Evolutionary conservation across 2,329 filamentous ascomycete genomes (phyloP), one percentile per base, ranked within the genome.

Genomic region (Falciphora oryzae): DNA sequence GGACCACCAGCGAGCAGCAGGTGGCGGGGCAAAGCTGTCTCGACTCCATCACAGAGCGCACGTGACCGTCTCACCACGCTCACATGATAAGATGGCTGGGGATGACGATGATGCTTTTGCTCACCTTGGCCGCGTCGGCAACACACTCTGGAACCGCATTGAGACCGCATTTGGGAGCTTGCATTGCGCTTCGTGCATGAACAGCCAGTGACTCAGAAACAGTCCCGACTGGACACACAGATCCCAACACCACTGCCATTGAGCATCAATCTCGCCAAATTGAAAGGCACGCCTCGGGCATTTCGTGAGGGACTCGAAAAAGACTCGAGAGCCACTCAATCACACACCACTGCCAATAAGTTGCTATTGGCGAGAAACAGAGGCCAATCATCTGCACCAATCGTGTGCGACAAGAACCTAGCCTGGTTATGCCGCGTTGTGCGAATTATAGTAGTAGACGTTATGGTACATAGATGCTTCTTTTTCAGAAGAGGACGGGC

Each of bases 381-480:
- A 53, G 22, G 14, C 10, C n/a, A 22, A 53, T n/a, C 38, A 1
- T 44, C 38, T 44, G 32, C 16, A 18, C 6, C 29, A 29, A 29
- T 29, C 29, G 6, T 44, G 14, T 44, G 38, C 38, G 18, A 53
- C 5, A 53, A n/a, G 7, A 53, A n/a, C 44, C 44, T 25, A 25
- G 44, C 44, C 44, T 53, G 22, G n/a, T 53, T 53, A 53, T 53
- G 44, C 44, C 44, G 6, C 44, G 11, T 10, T 4, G 44, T n/a
- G 44, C 44, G 44, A 53, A 53, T 53, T 53, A 53, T 53, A 53
- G 44, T n/a, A 53, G 59, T 32, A 18, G 31, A 62, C 44, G 27
- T 18, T 62, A 53, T 62, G 61, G 61, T 62, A 62, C 61, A 62
- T 31, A 56, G 61, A 62, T 62, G 61, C 38, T 53, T 62, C 22